Evolutionary conservation across 2,329 filamentous ascomycete species (phyloP).

Genomic region (Scedosporium dehoogii): DNA sequence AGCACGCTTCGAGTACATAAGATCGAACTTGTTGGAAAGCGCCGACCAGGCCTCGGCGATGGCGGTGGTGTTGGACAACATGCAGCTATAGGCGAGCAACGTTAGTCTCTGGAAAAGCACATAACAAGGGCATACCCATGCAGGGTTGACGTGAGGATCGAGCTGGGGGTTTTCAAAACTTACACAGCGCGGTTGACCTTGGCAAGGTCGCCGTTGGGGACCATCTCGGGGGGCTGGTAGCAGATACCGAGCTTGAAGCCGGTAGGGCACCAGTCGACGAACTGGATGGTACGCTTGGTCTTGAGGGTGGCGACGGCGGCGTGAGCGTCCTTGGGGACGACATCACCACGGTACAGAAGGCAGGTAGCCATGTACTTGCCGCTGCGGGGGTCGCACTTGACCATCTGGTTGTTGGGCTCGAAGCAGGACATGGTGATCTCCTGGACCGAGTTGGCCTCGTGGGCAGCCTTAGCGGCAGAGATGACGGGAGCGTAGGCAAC

Average conservation of each 20-base stretch:
- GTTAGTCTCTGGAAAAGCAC: slow-evolving; percentile 14
- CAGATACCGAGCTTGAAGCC: slow-evolving; percentile 99
- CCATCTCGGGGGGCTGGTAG: slow-evolving; percentile 94
- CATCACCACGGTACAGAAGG: slow-evolving; percentile 94
- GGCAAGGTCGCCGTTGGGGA: slow-evolving; percentile 93
- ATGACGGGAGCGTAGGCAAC: slow-evolving; percentile 93
- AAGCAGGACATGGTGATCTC: slow-evolving; percentile 99
- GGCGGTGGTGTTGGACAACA: slow-evolving; percentile 97
- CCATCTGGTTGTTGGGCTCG: slow-evolving; percentile 99
- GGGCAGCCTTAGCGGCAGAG: slow-evolving; percentile 87
- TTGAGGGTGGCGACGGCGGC: slow-evolving; percentile 89
- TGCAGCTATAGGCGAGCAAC: slow-evolving; percentile 52
- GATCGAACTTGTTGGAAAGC: slow-evolving; percentile 95
- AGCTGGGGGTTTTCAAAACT: slow-evolving; percentile 29
- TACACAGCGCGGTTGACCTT: slow-evolving; percentile 98
- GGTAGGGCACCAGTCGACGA: slow-evolving; percentile 99
- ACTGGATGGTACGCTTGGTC: slow-evolving; percentile 98
- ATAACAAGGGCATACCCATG: not conserved
- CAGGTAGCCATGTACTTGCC: slow-evolving; percentile 99
- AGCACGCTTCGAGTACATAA: slow-evolving; percentile 99
- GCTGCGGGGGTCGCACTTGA: slow-evolving; percentile 96
- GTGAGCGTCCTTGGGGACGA: slow-evolving; percentile 94
- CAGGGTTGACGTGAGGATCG: not conserved
- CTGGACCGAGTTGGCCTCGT: slow-evolving; percentile 96
- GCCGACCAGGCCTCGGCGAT: slow-evolving; percentile 98